Conservation (phyloP, 2,329 filamentous ascomycete genomes). For the Botrytis elliptica region DNA sequence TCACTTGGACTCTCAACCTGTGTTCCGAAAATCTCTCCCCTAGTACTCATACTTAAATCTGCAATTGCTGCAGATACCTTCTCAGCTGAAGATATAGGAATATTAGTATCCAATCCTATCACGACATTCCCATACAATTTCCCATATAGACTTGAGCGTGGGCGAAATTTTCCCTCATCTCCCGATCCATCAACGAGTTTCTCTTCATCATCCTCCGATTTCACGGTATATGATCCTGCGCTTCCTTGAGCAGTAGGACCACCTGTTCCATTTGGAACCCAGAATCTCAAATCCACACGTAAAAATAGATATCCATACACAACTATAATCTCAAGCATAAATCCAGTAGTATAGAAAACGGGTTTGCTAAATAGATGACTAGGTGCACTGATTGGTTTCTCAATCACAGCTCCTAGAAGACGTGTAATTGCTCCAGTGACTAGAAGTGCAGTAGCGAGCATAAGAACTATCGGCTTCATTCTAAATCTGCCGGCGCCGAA, state of each 20-base stretch:
- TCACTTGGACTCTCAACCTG: not conserved
- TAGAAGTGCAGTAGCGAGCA: not conserved
- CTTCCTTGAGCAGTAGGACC: not conserved
- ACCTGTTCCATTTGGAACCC: not conserved
- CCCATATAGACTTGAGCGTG: not conserved
- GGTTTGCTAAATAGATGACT: not conserved
- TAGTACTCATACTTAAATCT: not conserved
- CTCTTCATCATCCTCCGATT: not conserved
- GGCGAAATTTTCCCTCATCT: not conserved
- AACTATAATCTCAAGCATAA: not conserved
- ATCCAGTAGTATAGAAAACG: not conserved
- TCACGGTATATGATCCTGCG: conserved; percentile 44
- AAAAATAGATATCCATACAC: not conserved
- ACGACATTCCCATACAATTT: not conserved
- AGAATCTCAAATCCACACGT: not conserved
- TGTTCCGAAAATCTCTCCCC: not conserved
- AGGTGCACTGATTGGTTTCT: not conserved
- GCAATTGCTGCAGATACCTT: not conserved
- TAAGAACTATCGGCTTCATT: not conserved
- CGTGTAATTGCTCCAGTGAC: not conserved
- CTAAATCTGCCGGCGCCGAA: not conserved
- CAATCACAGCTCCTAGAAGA: not conserved
- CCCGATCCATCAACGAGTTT: not conserved
- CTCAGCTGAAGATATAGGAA: not conserved
- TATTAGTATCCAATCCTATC: not conserved